phyloP scores from a whole-genome alignment of 768 basidiomycete genomes.

The Coprinellus micaceus region DNA sequence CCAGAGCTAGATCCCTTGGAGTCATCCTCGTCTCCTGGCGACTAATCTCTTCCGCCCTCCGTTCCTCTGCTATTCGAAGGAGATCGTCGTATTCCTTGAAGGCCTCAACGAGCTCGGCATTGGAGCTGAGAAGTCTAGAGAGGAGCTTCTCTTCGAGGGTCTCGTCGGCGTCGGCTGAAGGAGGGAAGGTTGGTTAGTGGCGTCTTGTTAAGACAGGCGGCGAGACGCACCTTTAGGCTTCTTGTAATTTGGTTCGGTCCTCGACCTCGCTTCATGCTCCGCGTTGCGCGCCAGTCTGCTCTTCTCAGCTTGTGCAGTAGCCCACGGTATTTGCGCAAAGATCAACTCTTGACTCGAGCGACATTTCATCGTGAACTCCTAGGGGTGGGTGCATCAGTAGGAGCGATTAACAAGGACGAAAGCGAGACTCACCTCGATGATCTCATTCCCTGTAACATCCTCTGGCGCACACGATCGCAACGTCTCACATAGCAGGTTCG shows the following conservation, averaged over 20 bases:
- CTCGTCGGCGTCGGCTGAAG: conserved; percentile 36
- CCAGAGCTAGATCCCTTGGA: conserved; percentile 29
- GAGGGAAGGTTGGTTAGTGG: too few species aligned
- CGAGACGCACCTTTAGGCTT: not conserved
- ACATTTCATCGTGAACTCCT: conserved; percentile 86
- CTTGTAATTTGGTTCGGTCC: not conserved
- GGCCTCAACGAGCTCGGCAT: conserved; percentile 65
- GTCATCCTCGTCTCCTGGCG: conserved; percentile 64
- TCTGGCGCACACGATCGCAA: conserved; percentile 68
- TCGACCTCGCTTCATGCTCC: conserved; percentile 18
- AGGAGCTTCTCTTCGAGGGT: conserved; percentile 77
- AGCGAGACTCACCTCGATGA: conserved; percentile 57
- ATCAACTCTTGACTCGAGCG: conserved; percentile 80
- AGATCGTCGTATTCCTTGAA: conserved; percentile 77
- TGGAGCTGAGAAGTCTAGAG: conserved; percentile 67
- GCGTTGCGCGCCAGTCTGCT: conserved; percentile 43
- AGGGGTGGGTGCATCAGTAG: conserved; percentile 1
- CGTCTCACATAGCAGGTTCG: conserved; percentile 66
- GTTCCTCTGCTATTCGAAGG: conserved; percentile 60
- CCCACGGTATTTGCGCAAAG: conserved; percentile 88
- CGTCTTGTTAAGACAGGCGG: too few species aligned
- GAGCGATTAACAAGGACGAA: not conserved
- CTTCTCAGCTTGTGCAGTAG: conserved; percentile 73
- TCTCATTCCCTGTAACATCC: conserved; percentile 56
- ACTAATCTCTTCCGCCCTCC: conserved; percentile 66